Evolutionary conservation across 192 early-diverging fungal species (phyloP).

Genomic region (Kappamyces sp.): DNA sequence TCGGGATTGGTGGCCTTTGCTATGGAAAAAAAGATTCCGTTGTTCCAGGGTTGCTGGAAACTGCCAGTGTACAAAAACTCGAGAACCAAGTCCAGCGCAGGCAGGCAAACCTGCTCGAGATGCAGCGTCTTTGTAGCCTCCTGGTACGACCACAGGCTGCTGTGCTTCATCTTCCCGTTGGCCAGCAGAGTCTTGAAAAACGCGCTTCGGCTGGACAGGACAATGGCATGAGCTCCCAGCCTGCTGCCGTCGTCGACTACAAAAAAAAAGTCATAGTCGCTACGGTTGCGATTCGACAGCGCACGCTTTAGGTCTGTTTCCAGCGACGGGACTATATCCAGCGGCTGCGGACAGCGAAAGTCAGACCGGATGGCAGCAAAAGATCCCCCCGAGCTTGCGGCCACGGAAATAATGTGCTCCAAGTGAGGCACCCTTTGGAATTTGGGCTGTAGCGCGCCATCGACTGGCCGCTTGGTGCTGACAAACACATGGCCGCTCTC

Average conservation of each 20-base stretch:
- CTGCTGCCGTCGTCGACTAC: slow-evolving; percentile 25
- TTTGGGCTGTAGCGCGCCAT: slow-evolving; percentile 28
- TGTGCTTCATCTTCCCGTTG: no score
- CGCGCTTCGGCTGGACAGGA: slow-evolving; percentile 38
- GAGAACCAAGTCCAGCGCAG: slow-evolving; percentile 34
- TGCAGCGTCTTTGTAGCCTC: no score
- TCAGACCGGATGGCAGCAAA: slow-evolving; percentile 61
- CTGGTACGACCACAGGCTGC: no score
- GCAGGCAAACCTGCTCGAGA: slow-evolving; percentile 21
- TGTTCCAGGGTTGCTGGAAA: slow-evolving; percentile 19
- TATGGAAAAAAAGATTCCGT: slow-evolving; percentile 11
- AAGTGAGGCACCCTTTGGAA: slow-evolving; percentile 49
- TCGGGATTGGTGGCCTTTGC: not conserved
- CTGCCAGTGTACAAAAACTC: slow-evolving; percentile 50
- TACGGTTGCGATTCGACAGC: slow-evolving; percentile 24
- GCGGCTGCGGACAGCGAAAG: slow-evolving; percentile 8
- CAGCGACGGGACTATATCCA: not conserved
- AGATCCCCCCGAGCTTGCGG: slow-evolving; percentile 54
- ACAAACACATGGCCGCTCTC: slow-evolving; percentile 58
- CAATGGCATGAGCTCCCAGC: slow-evolving; percentile 40
- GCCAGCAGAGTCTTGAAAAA: slow-evolving; percentile 31
- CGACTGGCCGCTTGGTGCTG: slow-evolving; percentile 31
- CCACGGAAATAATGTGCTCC: slow-evolving; percentile 52
- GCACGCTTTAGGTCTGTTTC: slow-evolving; percentile 28
- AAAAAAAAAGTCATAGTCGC: slow-evolving; percentile 40